Base-by-base conservation (phyloP, 2,329 filamentous ascomycete genomes). In the Fusarium proliferatum region DNA sequence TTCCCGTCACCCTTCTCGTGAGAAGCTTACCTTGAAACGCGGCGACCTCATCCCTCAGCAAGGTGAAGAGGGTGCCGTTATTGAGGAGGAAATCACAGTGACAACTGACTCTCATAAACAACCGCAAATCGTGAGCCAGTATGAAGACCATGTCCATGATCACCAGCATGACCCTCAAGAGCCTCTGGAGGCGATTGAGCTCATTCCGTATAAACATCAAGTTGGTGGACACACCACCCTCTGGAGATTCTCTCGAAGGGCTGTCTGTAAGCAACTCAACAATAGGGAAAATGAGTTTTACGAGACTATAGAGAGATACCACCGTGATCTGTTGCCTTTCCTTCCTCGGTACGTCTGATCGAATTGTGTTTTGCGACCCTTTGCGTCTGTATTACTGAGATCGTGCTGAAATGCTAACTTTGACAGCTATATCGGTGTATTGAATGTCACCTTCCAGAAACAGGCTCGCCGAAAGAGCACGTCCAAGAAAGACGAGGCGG, bases 251-350 rank as follows among this genome's bases (percentile, higher is more conserved):
- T 98, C 96, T 23, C 92, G 94, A 75, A 90, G 95, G 77, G 96
- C 96, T 63, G 95, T 99, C 16, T 99, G 96, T 87, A 99, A 99
- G 84, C 95, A 98, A 84, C 89, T 99, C 79, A 99, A 97, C 82
- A 99, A 97, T 81, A 90, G 96, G 79, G 96, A 99, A 81, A 99
- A 99, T 82, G 94, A 97, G 83, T 99, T 99, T 81, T 99, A 99
- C 82, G 96, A 99, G 83, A 96, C 92, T 61, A 94, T 98, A 78
- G 96, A 99, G 85, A 91, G 90, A 78, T 91, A 94, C 75, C 96
- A 99, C 82, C 94, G 95, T 73, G 93, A 97, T 80, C 88, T 99
- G 78, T 85, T 99, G 67, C 91, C 93, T 46, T 99, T 98, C 80
- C 87, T 99, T 73, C 96, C 96, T 73, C 94, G 95, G 91, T 93